Conservation (phyloP, 805 yeast genomes). For the Suhomyces prunicola region DNA sequence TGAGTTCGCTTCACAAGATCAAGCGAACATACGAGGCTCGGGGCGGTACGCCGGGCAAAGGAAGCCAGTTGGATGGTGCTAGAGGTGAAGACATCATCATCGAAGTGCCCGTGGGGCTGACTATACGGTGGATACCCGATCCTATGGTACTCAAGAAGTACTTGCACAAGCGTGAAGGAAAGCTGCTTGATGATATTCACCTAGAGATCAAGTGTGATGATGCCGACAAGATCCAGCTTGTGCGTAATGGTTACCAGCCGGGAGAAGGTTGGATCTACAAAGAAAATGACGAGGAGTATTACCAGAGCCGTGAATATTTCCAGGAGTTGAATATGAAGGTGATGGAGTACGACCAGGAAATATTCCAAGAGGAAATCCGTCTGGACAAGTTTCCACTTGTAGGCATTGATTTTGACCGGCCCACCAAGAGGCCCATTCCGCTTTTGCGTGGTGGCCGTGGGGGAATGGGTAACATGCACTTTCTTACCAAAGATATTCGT, state of each 20-base stretch:
- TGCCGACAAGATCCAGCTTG: constrained; percentile 49
- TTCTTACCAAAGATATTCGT: constrained; percentile 74
- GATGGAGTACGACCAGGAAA: constrained; percentile 57
- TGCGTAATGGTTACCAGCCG: constrained; percentile 56
- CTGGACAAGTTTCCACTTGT: constrained; percentile 72
- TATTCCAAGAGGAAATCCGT: constrained; percentile 53
- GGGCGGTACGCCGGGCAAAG: constrained; percentile 68
- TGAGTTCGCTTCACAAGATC: constrained; percentile 68
- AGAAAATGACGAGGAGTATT: constrained; percentile 71
- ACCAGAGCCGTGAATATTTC: constrained; percentile 65
- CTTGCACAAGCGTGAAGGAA: constrained; percentile 14
- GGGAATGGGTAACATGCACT: constrained; percentile 96
- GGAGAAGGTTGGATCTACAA: constrained; percentile 91
- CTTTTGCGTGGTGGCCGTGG: constrained; percentile 85
- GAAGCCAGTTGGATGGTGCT: constrained; percentile 81
- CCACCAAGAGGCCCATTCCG: constrained; percentile 63
- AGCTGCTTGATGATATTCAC: constrained; percentile 19
- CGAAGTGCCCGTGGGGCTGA: constrained; percentile 90
- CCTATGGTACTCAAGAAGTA: constrained; percentile 46
- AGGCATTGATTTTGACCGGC: constrained; percentile 72
- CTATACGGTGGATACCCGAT: constrained; percentile 79
- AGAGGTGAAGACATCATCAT: constrained; percentile 76
- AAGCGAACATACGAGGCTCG: constrained; percentile 67
- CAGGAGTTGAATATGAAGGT: constrained; percentile 60
- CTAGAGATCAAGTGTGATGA: constrained; percentile 32